Evolutionary conservation across 2,329 filamentous ascomycete species (phyloP), one percentile per base, ranked within the genome.

Genomic region (Metarhizium rileyi): DNA sequence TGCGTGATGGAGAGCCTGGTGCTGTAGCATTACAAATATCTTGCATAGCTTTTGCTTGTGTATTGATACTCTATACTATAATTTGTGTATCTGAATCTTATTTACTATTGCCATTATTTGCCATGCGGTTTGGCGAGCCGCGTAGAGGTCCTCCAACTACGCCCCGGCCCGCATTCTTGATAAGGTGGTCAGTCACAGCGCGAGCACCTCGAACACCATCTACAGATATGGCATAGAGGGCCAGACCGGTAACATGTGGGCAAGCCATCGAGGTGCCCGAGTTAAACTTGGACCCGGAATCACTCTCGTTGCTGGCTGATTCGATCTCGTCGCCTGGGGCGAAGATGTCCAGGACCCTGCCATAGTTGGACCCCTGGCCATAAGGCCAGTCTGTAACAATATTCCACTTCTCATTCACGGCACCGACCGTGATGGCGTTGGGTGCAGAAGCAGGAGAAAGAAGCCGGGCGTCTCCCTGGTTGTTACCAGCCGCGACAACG

Each of bases 211-310:
- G 55, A 26, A 53, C 50, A 23, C 60, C 57, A 59, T 77, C 70
- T 2, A 75, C 61, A 14, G 60, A 65, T 52, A 75, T 59, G 25
- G 83, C 62, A 60, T 83, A 83, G n/a, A 77, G 69, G 8, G 74
- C 55, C 14, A 84, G 62, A 12, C 81, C 81, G 25, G 77, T 69
- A 48, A 84, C 70, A 58, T 83, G 80, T 0, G 81, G 80, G 2
- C 72, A 66, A 2, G 80, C 77, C 80, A 83, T 83, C 30, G 74
- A 79, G 5, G 81, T 84, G 28, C 81, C 81, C 14, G 70, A 75
- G 57, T 80, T 69, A 25, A 60, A 69, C 46, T 66, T 65, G 20
- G 62, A 72, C 22, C 75, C 70, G 5, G 58, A 66, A 33, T 50
- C 68, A 52, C 61, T 55, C 26, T 68, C 66, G 46, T 69, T 70